Evolutionary conservation across 768 basidiomycete genomes (phyloP).

Genomic region (Amanita fuliginea): DNA sequence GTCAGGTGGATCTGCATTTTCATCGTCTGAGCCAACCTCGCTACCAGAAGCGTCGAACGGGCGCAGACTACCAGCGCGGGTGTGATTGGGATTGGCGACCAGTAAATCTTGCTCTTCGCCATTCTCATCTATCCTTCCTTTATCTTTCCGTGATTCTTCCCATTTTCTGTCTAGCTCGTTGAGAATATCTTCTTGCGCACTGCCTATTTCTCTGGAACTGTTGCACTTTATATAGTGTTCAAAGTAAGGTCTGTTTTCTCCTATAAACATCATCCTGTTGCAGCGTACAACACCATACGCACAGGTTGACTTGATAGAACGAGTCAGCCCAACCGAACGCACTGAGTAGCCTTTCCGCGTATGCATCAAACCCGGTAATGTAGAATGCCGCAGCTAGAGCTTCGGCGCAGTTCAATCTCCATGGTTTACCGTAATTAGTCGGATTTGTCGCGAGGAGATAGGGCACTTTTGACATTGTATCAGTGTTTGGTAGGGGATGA

Average conservation of each 20-base stretch:
- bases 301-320: constrained; percentile 84
- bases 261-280: neutral
- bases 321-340: constrained; percentile 89
- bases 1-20: neutral
- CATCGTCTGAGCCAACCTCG: neutral
- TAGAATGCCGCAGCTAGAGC: constrained; percentile 93
- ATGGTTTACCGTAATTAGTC: constrained; percentile 96
- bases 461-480: constrained; percentile 51
- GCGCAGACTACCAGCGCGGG: neutral
- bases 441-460: constrained; percentile 94
- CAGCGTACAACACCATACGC: neutral
- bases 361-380: constrained; percentile 75
- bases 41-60: neutral
- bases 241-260: constrained; percentile 41
- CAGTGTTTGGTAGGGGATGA: neutral
- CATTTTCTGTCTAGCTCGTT: constrained; percentile 57
- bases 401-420: constrained; percentile 92
- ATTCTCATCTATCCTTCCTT: constrained; percentile 25
- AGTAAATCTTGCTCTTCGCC: constrained; percentile 44
- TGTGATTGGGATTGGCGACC: constrained; percentile 61
- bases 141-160: constrained; percentile 38
- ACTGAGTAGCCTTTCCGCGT: constrained; percentile 68
- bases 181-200: constrained; percentile 59
- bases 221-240: constrained; percentile 68
- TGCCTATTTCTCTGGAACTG: constrained; percentile 44